phyloP scores from a whole-genome alignment of 2,329 filamentous ascomycete species.

The Colletotrichum sp. region DNA sequence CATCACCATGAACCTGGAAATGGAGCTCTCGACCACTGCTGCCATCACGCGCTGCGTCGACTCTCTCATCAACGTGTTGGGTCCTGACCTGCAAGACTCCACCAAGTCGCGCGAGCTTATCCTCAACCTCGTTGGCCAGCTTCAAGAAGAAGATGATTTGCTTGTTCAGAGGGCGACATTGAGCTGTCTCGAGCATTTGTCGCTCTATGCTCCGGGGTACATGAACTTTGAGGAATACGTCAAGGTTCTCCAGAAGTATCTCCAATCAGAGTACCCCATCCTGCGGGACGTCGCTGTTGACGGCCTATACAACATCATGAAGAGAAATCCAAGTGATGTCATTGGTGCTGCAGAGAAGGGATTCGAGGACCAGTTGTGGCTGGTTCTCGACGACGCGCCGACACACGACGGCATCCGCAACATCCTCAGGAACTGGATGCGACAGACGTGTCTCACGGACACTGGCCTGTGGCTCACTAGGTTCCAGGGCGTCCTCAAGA shows the following conservation, averaged over 20 bases:
- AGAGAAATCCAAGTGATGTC: slow-evolving; percentile 84
- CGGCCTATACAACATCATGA: slow-evolving; percentile 94
- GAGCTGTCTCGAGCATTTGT: slow-evolving; percentile 87
- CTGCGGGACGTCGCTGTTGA: slow-evolving; percentile 84
- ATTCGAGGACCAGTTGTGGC: slow-evolving; percentile 91
- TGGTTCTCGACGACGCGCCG: slow-evolving; percentile 80
- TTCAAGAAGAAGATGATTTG: slow-evolving; percentile 69
- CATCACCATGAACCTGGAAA: slow-evolving; percentile 87
- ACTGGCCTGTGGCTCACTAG: slow-evolving; percentile 87
- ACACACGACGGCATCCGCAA: slow-evolving; percentile 82
- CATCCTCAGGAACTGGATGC: slow-evolving; percentile 91
- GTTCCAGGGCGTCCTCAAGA: slow-evolving; percentile 87
- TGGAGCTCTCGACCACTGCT: slow-evolving; percentile 81
- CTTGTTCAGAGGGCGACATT: slow-evolving; percentile 79
- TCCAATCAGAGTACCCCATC: slow-evolving; percentile 71
- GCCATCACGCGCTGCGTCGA: slow-evolving; percentile 89
- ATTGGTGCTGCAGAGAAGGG: slow-evolving; percentile 76
- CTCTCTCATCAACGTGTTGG: slow-evolving; percentile 95
- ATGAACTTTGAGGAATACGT: slow-evolving; percentile 88
- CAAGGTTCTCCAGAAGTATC: slow-evolving; percentile 76
- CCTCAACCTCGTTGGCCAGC: slow-evolving; percentile 82
- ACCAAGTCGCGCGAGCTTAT: slow-evolving; percentile 92
- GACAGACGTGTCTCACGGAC: slow-evolving; percentile 83
- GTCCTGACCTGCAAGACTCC: slow-evolving; percentile 92
- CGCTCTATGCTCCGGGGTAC: slow-evolving; percentile 87